Evolutionary conservation across 148 eudicot species (phyloP).

Genomic region (Silene latifolia): DNA sequence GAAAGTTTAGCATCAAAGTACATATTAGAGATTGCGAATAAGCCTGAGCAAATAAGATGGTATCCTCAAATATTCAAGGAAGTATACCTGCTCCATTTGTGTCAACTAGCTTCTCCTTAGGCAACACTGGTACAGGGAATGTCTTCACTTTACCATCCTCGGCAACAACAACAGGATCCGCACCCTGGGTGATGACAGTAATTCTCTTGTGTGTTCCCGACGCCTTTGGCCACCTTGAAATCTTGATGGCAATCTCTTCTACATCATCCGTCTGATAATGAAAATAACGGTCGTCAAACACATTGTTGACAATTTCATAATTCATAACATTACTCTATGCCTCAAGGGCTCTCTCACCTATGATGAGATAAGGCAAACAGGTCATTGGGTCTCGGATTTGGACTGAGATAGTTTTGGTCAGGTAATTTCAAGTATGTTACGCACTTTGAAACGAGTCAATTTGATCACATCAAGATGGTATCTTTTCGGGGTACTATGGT

Average conservation of each 20-base stretch:
- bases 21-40: neutral
- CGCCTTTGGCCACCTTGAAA: conserved; percentile 85
- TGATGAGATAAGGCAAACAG: too few relatives aligned
- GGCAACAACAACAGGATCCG: conserved; percentile 95
- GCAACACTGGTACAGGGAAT: conserved; percentile 65
- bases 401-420: neutral
- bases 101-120: conserved; percentile 88
- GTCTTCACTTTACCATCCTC: conserved; percentile 69
- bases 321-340: neutral
- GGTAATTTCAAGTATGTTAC: neutral
- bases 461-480: too few relatives aligned
- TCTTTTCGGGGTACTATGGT: neutral
- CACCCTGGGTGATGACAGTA: conserved; percentile 92
- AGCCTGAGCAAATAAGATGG: neutral
- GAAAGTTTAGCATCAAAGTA: neutral
- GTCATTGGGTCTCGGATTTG: neutral
- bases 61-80: neutral
- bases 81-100: conserved; percentile 93
- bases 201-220: conserved; percentile 85
- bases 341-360: neutral
- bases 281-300: conserved; percentile 14
- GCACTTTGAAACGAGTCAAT: too few relatives aligned
- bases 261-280: conserved; percentile 76
- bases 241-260: conserved; percentile 84
- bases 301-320: neutral